Percentiles rank a stretch among this genome's conserved stretches.
Conservation (phyloP, 179 eudicot genomes). For the Corrigiola litoralis region DNA sequence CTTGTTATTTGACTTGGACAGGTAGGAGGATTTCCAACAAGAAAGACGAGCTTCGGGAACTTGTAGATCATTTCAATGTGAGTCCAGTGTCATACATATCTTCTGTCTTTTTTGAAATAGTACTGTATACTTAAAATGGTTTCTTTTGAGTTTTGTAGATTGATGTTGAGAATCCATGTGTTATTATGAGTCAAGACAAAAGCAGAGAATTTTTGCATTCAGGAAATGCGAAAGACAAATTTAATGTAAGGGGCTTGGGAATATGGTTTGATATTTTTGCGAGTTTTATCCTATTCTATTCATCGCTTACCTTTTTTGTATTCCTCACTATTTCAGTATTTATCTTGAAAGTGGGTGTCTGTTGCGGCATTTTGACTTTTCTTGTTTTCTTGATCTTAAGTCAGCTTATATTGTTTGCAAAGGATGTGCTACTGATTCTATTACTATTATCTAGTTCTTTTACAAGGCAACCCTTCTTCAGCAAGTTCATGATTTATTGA, state of each 20-base stretch:
- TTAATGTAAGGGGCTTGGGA: constrained; percentile 50
- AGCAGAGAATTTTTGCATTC: constrained; percentile 98
- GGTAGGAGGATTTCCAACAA: constrained; percentile 72
- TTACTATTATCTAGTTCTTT: constrained; percentile 55
- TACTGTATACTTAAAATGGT: background rate
- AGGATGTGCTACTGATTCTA: constrained; percentile 9
- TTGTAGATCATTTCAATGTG: constrained; percentile 92
- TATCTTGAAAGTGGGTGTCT: background rate
- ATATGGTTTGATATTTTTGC: background rate
- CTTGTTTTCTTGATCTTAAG: background rate
- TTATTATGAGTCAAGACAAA: constrained; percentile 97
- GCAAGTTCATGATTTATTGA: constrained; percentile 82
- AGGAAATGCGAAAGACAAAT: constrained; percentile 89
- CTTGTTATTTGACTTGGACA: constrained; percentile 22
- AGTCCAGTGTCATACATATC: constrained; percentile 23
- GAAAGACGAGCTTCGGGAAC: constrained; percentile 79
- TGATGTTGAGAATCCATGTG: constrained; percentile 99
- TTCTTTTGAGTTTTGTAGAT: constrained; percentile 45
- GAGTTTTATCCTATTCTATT: background rate
- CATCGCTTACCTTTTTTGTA: background rate
- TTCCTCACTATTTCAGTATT: background rate
- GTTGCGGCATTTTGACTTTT: background rate
- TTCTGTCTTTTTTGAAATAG: background rate
- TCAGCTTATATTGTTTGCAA: background rate
- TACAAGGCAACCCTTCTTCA: constrained; percentile 98